These are phyloP conservation scores for Epicoccum nigrum DNA, from an alignment of 2,329 filamentous ascomycete genomes.

Conservation along the genomic window DNA sequence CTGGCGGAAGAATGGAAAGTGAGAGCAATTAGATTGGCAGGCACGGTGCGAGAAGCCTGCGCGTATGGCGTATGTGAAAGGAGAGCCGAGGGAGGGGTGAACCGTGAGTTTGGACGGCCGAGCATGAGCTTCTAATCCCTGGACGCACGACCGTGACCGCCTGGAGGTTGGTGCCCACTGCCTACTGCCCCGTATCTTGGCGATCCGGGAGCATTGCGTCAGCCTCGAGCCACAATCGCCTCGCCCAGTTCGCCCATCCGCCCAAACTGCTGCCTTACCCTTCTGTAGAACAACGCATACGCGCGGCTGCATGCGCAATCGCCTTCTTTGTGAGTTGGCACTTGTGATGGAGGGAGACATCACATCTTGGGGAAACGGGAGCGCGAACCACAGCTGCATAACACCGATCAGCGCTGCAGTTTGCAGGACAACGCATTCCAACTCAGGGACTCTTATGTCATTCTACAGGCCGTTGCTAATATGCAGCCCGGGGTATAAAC, in stretches of 20 bases:
- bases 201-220: constrained; percentile 31
- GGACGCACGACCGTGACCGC: constrained; percentile 19
- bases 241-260: constrained; percentile 2
- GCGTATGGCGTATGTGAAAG: constrained; percentile 18
- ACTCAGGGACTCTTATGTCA: constrained; percentile 43
- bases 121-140: constrained; percentile 28
- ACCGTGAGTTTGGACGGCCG: constrained; percentile 16
- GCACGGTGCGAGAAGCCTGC: constrained; percentile 18
- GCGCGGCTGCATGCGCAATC: constrained; percentile 44
- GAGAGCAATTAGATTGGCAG: constrained; percentile 13
- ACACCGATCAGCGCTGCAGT: constrained; percentile 36
- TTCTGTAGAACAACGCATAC: constrained; percentile 43
- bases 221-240: constrained; percentile 26
- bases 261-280: constrained; percentile 27
- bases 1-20: neutral
- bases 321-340: constrained; percentile 33
- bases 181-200: constrained; percentile 23
- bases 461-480: constrained; percentile 34
- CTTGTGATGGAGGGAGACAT: constrained; percentile 22
- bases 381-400: constrained; percentile 25
- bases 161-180: constrained; percentile 29
- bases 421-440: constrained; percentile 44
- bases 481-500: constrained; percentile 31
- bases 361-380: constrained; percentile 20
- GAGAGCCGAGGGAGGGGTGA: constrained; percentile 12